phyloP scores from a whole-genome alignment of 495 filamentous ascomycete genomes.

The Xylaria bambusicola region DNA sequence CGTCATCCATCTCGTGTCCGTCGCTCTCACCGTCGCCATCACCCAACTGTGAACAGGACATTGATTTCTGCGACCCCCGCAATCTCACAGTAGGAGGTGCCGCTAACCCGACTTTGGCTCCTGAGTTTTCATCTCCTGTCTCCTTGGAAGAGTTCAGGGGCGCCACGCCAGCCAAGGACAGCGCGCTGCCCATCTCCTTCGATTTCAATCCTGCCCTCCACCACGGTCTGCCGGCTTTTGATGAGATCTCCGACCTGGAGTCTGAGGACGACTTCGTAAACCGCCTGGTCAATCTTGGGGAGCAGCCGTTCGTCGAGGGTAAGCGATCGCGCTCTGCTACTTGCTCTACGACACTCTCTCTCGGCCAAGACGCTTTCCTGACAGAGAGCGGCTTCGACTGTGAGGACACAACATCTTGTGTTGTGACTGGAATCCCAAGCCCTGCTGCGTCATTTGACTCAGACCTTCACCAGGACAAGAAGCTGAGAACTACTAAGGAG shows the following conservation, averaged over 20 bases:
- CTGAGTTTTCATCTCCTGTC: conserved; percentile 63
- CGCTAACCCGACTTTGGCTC: conserved; percentile 50
- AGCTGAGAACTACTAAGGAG: conserved; percentile 58
- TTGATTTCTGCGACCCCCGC: conserved; percentile 91
- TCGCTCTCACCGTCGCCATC: conserved; percentile 83
- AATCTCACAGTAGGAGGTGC: conserved; percentile 77
- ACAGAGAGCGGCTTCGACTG: conserved; percentile 78
- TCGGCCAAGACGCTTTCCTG: conserved; percentile 74
- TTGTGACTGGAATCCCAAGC: conserved; percentile 51
- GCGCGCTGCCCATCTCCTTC: conserved; percentile 56
- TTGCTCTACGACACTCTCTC: conserved; percentile 60
- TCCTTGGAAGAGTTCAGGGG: conserved; percentile 70
- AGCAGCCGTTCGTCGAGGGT: conserved; percentile 57
- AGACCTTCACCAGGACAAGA: conserved; percentile 62
- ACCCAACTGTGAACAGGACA: conserved; percentile 63
- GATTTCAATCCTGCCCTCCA: conserved; percentile 56
- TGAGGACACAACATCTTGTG: conserved; percentile 63
- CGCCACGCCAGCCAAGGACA: conserved; percentile 46
- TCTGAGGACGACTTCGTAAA: conserved; percentile 87
- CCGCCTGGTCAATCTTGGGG: conserved; percentile 68
- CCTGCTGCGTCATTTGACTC: conserved; percentile 47
- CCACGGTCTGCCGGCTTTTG: conserved; percentile 72
- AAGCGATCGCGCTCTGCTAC: conserved; percentile 80
- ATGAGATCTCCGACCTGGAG: conserved; percentile 87
- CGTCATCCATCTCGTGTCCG: conserved; percentile 61